phyloP scores from a whole-genome alignment of 2,329 filamentous ascomycete genomes.

The Neonectria faginata region DNA sequence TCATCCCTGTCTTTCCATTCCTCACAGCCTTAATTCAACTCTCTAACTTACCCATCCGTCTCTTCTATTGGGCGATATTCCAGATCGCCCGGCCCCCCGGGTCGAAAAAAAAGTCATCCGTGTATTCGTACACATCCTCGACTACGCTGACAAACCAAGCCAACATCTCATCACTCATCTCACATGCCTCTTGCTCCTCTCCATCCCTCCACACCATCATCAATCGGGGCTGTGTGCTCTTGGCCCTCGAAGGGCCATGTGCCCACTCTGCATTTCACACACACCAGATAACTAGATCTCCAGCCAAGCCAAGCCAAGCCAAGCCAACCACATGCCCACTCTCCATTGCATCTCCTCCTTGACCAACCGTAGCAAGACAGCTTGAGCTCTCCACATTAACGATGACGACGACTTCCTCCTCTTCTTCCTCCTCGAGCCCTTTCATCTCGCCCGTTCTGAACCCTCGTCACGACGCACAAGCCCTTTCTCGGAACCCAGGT shows the following conservation, averaged over 20 bases:
- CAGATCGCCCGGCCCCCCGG: not conserved
- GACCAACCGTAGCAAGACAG: conserved; percentile 1
- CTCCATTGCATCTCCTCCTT: not conserved
- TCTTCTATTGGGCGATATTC: not conserved
- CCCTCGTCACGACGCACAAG: not conserved
- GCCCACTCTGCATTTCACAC: too few relatives aligned
- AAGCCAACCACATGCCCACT: not conserved
- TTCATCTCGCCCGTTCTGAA: not conserved
- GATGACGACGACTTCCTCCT: conserved; percentile 13
- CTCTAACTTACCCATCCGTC: not conserved
- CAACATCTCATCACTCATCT: conserved; percentile 6
- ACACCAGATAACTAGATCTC: not conserved
- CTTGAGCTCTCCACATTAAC: not conserved
- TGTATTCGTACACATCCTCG: not conserved
- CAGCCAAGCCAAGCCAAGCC: conserved; percentile 5
- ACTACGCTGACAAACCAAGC: conserved; percentile 23
- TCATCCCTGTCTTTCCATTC: not conserved
- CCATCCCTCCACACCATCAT: not conserved
- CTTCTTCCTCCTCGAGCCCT: not conserved
- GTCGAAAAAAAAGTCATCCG: not conserved
- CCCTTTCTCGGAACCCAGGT: not conserved
- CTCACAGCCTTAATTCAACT: not conserved
- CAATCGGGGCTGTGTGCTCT: conserved; percentile 19
- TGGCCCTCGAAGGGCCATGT: not conserved
- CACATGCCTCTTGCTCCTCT: not conserved